Evolutionary conservation across 805 yeast species (phyloP).

Genomic region (Monosporozyma servazzii): DNA sequence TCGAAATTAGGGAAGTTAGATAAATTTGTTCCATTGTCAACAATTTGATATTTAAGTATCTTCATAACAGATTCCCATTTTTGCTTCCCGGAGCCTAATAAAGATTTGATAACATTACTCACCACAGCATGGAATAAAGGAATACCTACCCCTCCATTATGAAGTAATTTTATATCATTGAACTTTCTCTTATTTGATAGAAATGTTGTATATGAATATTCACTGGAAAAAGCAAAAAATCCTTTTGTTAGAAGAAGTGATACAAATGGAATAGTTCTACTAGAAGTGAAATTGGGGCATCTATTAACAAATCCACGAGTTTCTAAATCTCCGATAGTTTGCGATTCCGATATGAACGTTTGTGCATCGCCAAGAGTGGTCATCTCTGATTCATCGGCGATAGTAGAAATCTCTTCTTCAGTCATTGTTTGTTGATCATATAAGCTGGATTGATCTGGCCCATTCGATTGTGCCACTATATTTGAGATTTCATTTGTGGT

Average conservation of each 20-base stretch:
- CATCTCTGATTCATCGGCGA: background rate
- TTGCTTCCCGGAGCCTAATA: conserved; percentile 18
- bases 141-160: conserved; percentile 23
- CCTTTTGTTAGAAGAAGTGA: conserved; percentile 32
- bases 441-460: background rate
- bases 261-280: conserved; percentile 28
- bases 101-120: conserved; percentile 22
- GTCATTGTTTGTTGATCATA: background rate
- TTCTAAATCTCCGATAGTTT: conserved; percentile 24
- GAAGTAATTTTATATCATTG: conserved; percentile 11
- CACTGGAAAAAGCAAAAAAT: conserved; percentile 32
- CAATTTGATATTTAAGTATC: conserved; percentile 22
- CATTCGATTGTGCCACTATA: conserved; percentile 4
- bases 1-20: conserved; percentile 5
- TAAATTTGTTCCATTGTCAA: background rate
- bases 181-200: conserved; percentile 23
- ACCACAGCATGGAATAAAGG: conserved; percentile 31
- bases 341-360: conserved; percentile 18
- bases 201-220: conserved; percentile 22
- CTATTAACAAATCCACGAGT: conserved; percentile 24
- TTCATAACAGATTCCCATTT: conserved; percentile 22
- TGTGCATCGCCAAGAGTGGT: conserved; percentile 8
- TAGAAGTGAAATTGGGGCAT: conserved; percentile 19
- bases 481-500: conserved; percentile 13
- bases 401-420: background rate